phyloP scores from a whole-genome alignment of 1,139 yeast genomes.

The Nakaseomyces delphensis region DNA sequence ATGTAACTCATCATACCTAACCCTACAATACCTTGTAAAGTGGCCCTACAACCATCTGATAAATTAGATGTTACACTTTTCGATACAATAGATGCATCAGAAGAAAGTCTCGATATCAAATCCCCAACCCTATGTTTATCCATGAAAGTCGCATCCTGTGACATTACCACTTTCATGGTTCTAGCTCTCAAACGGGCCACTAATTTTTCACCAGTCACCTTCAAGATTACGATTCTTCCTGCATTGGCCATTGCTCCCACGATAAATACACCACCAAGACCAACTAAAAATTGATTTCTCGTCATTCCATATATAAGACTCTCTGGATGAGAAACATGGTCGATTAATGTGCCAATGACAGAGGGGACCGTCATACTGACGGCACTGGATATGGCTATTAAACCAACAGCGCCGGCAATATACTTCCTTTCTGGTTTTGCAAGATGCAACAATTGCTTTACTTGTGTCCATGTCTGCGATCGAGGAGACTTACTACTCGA shows the following conservation, averaged over 20 bases:
- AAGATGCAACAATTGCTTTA: slow-evolving; percentile 35
- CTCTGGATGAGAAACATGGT: slow-evolving; percentile 36
- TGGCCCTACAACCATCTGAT: slow-evolving; percentile 81
- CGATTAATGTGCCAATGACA: slow-evolving; percentile 70
- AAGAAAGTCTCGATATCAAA: slow-evolving; percentile 74
- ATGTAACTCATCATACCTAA: slow-evolving; percentile 85
- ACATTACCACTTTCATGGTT: slow-evolving; percentile 65
- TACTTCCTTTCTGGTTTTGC: slow-evolving; percentile 46
- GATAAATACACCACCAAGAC: slow-evolving; percentile 49
- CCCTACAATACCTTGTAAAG: slow-evolving; percentile 76
- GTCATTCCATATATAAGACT: slow-evolving; percentile 41
- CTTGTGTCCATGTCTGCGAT: slow-evolving; percentile 1
- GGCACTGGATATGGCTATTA: slow-evolving; percentile 52
- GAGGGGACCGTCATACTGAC: slow-evolving; percentile 73
- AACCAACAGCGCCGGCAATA: slow-evolving; percentile 49
- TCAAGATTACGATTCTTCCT: slow-evolving; percentile 64
- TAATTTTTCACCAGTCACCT: slow-evolving; percentile 76
- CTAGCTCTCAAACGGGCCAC: slow-evolving; percentile 77
- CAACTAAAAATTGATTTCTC: slow-evolving; percentile 41
- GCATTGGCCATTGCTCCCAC: slow-evolving; percentile 74
- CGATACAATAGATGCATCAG: slow-evolving; percentile 86
- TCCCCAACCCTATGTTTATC: slow-evolving; percentile 93
- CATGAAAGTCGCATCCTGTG: slow-evolving; percentile 84
- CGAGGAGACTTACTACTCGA: neutral
- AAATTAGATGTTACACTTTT: slow-evolving; percentile 80